phyloP scores from a whole-genome alignment of 2,329 filamentous ascomycete species.

The Aureobasidium musti region DNA sequence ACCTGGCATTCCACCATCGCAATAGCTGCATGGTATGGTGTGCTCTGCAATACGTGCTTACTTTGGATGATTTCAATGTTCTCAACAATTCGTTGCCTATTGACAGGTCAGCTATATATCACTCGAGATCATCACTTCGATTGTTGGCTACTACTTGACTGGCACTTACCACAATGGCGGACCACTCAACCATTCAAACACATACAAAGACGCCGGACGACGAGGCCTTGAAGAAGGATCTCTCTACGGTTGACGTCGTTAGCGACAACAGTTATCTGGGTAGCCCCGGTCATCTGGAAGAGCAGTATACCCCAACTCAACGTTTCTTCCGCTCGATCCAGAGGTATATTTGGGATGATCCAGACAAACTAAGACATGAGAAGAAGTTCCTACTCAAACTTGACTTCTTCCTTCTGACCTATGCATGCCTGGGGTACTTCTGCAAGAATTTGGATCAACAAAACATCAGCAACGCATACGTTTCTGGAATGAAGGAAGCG shows the following conservation, averaged over 20 bases:
- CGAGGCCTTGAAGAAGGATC: background rate
- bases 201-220: background rate
- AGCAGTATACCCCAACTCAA: background rate
- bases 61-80: background rate
- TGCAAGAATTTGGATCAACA: slow-evolving; percentile 59
- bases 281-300: background rate
- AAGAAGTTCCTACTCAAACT: slow-evolving; percentile 56
- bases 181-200: background rate
- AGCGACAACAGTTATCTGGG: background rate
- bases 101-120: background rate
- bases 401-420: slow-evolving; percentile 58
- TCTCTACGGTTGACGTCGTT: background rate
- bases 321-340: slow-evolving; percentile 15
- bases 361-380: slow-evolving; percentile 17
- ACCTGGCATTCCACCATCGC: background rate
- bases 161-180: background rate
- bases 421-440: slow-evolving; percentile 59
- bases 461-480: slow-evolving; percentile 60
- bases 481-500: slow-evolving; percentile 57
- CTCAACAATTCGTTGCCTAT: background rate
- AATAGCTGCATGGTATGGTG: slow-evolving; percentile 6
- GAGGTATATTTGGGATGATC: slow-evolving; percentile 29
- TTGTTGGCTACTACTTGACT: too few relatives aligned
- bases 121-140: too few relatives aligned
- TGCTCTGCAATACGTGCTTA: background rate